Conservation (phyloP, 495 filamentous ascomycete species). For the Xylaria castorea region DNA sequence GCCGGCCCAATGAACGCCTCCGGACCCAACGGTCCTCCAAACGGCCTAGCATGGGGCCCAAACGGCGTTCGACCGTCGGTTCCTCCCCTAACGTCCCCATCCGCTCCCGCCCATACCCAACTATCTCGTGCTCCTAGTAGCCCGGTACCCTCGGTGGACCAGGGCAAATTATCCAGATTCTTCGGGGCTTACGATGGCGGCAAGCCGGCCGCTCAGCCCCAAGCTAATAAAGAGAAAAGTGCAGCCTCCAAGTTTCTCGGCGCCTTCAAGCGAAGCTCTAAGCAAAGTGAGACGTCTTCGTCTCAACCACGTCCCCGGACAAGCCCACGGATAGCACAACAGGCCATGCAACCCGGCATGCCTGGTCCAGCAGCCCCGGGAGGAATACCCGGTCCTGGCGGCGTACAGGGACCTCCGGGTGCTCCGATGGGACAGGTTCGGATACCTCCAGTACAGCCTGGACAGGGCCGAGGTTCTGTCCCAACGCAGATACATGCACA, state of each 20-base stretch:
- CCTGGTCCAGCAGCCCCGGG: neutral
- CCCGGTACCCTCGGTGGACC: conserved; percentile 31
- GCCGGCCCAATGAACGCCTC: neutral
- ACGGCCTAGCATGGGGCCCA: conserved; percentile 12
- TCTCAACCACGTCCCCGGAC: conserved; percentile 32
- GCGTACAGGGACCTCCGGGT: conserved; percentile 20
- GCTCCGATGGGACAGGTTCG: conserved; percentile 44
- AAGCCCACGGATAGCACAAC: conserved; percentile 34
- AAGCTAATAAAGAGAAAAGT: conserved; percentile 38
- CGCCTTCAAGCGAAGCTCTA: conserved; percentile 37
- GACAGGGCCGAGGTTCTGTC: conserved; percentile 29
- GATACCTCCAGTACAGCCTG: conserved; percentile 39
- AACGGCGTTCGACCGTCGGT: conserved; percentile 12
- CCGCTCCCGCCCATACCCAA: conserved; percentile 4
- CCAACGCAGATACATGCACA: conserved; percentile 23
- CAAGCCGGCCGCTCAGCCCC: conserved; percentile 20
- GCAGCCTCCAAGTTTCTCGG: conserved; percentile 36
- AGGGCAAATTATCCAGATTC: conserved; percentile 35
- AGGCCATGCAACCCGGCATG: conserved; percentile 28
- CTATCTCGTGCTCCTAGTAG: conserved; percentile 26
- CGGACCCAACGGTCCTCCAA: conserved; percentile 3
- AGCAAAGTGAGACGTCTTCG: conserved; percentile 29
- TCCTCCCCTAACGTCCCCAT: conserved; percentile 15
- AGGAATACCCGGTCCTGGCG: neutral
- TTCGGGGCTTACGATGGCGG: conserved; percentile 35